Evolutionary conservation across 169 alveolate species (phyloP).

Genomic region (Besnoitia besnoiti): DNA sequence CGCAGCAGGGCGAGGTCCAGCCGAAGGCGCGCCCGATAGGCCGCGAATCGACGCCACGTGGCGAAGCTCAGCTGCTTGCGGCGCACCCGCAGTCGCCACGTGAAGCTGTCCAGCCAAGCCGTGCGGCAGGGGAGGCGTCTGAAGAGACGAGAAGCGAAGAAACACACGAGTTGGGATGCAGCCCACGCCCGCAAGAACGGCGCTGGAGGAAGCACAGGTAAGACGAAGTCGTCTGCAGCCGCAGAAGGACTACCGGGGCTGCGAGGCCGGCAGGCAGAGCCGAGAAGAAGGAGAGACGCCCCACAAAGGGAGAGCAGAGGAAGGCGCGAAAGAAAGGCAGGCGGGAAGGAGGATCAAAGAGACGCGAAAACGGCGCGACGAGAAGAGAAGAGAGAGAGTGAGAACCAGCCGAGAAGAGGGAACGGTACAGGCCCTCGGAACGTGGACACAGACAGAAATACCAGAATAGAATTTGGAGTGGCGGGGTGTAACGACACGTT

Average conservation of each 20-base stretch:
- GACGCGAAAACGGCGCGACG: too few relatives aligned
- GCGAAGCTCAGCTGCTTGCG: neutral
- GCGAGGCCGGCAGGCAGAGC: neutral
- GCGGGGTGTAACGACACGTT: too few relatives aligned
- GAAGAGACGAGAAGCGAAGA: neutral
- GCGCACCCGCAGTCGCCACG: neutral
- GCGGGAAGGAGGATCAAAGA: too few relatives aligned
- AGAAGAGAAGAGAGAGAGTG: too few relatives aligned
- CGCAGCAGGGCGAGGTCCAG: neutral
- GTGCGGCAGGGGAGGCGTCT: neutral
- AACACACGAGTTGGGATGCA: neutral
- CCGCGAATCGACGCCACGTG: neutral
- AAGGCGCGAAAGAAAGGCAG: neutral
- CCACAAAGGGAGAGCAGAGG: neutral
- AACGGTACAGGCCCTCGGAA: too few relatives aligned
- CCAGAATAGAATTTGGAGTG: too few relatives aligned
- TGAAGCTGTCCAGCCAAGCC: slow-evolving; percentile 16
- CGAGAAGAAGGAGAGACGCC: neutral
- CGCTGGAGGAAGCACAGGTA: neutral
- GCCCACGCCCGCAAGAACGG: neutral
- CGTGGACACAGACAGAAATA: too few relatives aligned
- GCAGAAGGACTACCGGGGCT: too few relatives aligned
- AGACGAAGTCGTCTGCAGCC: neutral
- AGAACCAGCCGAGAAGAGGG: too few relatives aligned
- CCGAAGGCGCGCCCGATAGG: neutral